A percentile compares a stretch with the other conserved stretches of the same genome.
phyloP scores from a whole-genome alignment of 345 rosid species.

The Moringa oleifera region DNA sequence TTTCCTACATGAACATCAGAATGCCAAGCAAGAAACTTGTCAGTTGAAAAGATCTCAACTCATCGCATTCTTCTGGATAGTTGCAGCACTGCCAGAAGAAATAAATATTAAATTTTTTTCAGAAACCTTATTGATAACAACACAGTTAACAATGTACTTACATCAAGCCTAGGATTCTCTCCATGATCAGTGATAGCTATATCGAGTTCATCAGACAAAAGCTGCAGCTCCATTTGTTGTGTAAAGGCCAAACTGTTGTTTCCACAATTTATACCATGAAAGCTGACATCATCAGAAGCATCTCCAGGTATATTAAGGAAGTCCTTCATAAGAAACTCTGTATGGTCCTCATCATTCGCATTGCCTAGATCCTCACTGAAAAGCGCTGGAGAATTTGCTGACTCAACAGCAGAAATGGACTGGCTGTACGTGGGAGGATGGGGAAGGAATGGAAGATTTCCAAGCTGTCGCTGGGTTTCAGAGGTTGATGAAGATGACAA shows the following conservation, averaged over 20 bases:
- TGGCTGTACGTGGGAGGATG: constrained; percentile 48
- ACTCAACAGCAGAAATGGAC: constrained; percentile 45
- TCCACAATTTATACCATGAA: constrained; percentile 39
- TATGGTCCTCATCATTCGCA: constrained; percentile 35
- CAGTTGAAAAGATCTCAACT: constrained; percentile 3
- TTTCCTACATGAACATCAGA: constrained; percentile 45
- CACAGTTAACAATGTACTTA: constrained; percentile 26
- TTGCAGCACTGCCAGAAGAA: neutral
- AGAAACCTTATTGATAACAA: neutral
- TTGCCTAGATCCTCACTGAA: constrained; percentile 46
- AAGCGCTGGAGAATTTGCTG: constrained; percentile 47
- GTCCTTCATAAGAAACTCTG: constrained; percentile 49
- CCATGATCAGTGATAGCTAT: constrained; percentile 66
- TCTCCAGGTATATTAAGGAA: constrained; percentile 48
- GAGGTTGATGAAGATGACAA: constrained; percentile 71
- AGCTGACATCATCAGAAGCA: constrained; percentile 45
- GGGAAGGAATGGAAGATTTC: constrained; percentile 83
- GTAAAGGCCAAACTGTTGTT: constrained; percentile 39
- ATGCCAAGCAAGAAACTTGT: constrained; percentile 20
- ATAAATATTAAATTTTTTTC: neutral
- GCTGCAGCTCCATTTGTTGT: constrained; percentile 75
- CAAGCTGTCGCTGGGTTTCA: constrained; percentile 48
- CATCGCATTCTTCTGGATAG: neutral
- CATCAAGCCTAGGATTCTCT: constrained; percentile 82
- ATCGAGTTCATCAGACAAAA: constrained; percentile 78